Evolutionary conservation across 352 stramenopile species (phyloP).

Genomic region (Phytophthora fragariaefolia): DNA sequence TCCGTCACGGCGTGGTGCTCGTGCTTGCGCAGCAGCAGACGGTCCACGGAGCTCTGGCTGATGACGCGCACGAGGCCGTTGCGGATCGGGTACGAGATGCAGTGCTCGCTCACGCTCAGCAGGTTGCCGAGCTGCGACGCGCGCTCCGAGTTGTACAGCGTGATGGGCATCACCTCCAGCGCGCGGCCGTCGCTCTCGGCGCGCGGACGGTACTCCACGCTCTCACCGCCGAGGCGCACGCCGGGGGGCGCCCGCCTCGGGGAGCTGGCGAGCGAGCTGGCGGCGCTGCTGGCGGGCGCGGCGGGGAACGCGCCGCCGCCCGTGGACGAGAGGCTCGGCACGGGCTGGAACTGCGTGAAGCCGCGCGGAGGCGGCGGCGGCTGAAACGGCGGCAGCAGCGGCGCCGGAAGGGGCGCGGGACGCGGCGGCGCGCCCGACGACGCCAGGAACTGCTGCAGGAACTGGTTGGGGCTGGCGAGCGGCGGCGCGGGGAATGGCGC

Average conservation of each 20-base stretch:
- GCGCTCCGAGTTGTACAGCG: constrained; percentile 82
- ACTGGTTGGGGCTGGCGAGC: constrained; percentile 45
- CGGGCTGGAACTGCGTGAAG: constrained; percentile 51
- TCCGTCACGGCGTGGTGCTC: constrained; percentile 77
- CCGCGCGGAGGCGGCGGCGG: constrained; percentile 30
- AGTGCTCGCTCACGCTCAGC: constrained; percentile 84
- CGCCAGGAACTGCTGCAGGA: constrained; percentile 63
- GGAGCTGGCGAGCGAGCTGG: constrained; percentile 52
- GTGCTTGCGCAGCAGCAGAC: constrained; percentile 77
- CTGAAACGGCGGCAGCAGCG: constrained; percentile 37
- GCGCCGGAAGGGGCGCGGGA: constrained; percentile 36
- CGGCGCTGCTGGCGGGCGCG: constrained; percentile 30
- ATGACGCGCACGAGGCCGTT: constrained; percentile 88
- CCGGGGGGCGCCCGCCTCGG: constrained; percentile 55
- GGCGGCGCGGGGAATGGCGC: constrained; percentile 21
- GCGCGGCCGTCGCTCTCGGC: constrained; percentile 59
- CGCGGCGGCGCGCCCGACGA: no score
- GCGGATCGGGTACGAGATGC: constrained; percentile 88
- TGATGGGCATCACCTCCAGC: constrained; percentile 87
- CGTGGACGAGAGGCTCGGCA: constrained; percentile 40
- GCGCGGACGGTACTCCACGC: constrained; percentile 58
- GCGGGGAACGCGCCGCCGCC: constrained; percentile 43
- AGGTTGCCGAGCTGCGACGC: constrained; percentile 75
- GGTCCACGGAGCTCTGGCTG: constrained; percentile 78
- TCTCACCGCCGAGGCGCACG: constrained; percentile 53